Evolutionary conservation across 164 flowering plant species (phyloP).

Genomic region (Tinospora cordifolia): DNA sequence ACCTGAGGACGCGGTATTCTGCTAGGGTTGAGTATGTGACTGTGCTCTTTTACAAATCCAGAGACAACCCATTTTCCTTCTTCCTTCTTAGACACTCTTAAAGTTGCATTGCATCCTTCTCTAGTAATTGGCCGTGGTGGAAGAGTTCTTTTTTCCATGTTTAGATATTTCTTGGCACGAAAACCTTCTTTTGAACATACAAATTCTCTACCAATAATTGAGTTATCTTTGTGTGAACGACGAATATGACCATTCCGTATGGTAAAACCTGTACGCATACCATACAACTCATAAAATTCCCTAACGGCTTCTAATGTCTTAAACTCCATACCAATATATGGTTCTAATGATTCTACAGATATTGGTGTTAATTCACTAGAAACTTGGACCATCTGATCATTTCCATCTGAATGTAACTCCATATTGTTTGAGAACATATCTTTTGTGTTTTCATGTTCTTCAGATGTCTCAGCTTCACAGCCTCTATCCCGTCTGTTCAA

Average conservation of each 20-base stretch:
- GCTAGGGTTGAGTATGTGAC: slow-evolving; percentile 13
- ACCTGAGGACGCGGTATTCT: slow-evolving; percentile 12
- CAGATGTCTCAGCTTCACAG: slow-evolving; percentile 6
- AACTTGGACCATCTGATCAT: slow-evolving; percentile 3
- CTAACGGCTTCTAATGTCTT: slow-evolving; percentile 11
- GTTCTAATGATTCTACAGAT: slow-evolving; percentile 9
- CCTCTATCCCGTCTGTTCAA: slow-evolving; percentile 8
- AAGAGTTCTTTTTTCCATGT: slow-evolving; percentile 15
- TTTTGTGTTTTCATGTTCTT: slow-evolving; percentile 5
- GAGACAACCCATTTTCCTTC: slow-evolving; percentile 15
- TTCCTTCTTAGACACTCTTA: slow-evolving; percentile 11
- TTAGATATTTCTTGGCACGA: slow-evolving; percentile 12
- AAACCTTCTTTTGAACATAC: slow-evolving; percentile 17
- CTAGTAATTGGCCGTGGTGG: slow-evolving; percentile 15
- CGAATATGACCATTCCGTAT: slow-evolving; percentile 18
- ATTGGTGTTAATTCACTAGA: slow-evolving; percentile 1
- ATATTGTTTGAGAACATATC: neutral
- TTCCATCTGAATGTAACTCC: neutral
- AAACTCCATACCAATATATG: slow-evolving; percentile 15
- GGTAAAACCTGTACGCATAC: slow-evolving; percentile 15
- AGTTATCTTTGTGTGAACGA: slow-evolving; percentile 17
- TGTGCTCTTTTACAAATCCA: slow-evolving; percentile 16
- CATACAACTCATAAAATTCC: slow-evolving; percentile 16
- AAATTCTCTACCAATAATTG: slow-evolving; percentile 15
- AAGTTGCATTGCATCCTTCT: slow-evolving; percentile 18